Conservation (phyloP, 2,329 filamentous ascomycete species). For the Colletotrichum tamarilloi region DNA sequence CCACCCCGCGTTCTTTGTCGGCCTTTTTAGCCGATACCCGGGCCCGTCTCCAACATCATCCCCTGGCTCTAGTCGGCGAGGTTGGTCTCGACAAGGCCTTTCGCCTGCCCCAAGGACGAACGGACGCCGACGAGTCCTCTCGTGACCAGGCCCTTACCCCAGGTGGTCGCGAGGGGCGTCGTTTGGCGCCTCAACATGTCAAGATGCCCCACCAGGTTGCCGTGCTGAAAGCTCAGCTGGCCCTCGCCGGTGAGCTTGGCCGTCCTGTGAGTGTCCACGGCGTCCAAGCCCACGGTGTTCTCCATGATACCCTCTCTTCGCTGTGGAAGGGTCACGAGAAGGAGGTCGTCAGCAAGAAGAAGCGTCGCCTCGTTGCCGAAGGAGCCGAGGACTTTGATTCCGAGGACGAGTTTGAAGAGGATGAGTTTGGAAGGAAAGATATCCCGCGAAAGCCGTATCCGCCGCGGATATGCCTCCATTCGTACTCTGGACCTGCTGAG, state of each 20-base stretch:
- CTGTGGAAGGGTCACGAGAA: constrained; percentile 79
- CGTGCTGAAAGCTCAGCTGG: constrained; percentile 75
- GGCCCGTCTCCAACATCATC: constrained; percentile 64
- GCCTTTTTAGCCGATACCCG: constrained; percentile 67
- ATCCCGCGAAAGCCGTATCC: constrained; percentile 72
- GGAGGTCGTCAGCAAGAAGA: constrained; percentile 67
- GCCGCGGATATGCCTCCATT: constrained; percentile 92
- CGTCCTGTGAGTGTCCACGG: constrained; percentile 77
- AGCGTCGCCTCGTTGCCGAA: constrained; percentile 62
- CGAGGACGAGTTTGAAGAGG: constrained; percentile 45
- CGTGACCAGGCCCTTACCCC: constrained; percentile 67
- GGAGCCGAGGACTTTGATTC: constrained; percentile 59
- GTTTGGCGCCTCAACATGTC: constrained; percentile 75
- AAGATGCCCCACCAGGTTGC: constrained; percentile 74
- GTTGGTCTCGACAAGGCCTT: constrained; percentile 83
- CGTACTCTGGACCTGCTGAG: constrained; percentile 84
- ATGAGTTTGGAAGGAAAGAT: constrained; percentile 20
- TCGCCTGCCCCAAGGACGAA: constrained; percentile 73
- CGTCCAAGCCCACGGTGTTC: constrained; percentile 79
- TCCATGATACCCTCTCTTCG: constrained; percentile 73
- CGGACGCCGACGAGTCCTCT: constrained; percentile 44
- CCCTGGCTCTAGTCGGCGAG: constrained; percentile 78
- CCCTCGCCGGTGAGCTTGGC: constrained; percentile 74
- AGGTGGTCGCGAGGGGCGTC: constrained; percentile 76
- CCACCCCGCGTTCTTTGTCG: constrained; percentile 70